Percentiles rank a stretch among this genome's conserved stretches.
Conservation (phyloP, 164 flowering plant species). For the Vitis riparia region DNA sequence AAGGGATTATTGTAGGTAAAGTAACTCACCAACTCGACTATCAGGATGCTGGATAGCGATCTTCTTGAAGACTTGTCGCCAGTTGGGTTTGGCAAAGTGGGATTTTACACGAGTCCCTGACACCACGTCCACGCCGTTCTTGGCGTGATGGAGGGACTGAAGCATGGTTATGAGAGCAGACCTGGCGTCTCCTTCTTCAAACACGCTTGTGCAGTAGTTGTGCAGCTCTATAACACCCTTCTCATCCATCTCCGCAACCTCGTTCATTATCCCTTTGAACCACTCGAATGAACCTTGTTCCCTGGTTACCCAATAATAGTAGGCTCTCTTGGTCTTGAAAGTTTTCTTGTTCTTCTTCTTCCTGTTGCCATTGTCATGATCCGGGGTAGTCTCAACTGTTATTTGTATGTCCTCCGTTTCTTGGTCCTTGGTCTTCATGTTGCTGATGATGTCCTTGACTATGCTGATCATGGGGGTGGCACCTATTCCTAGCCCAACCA, state of each 20-base stretch:
- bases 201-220: constrained; percentile 68
- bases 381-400: constrained; percentile 4
- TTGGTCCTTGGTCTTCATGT: constrained; percentile 54
- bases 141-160: constrained; percentile 58
- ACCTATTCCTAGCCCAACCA: constrained; percentile 90
- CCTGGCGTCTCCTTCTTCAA: constrained; percentile 67
- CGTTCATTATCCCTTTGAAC: constrained; percentile 66
- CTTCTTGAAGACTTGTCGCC: constrained; percentile 58
- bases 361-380: constrained; percentile 3
- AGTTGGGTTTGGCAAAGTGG: constrained; percentile 65
- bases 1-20: background rate
- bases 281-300: constrained; percentile 69
- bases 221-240: constrained; percentile 50
- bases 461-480: constrained; percentile 96
- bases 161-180: constrained; percentile 62
- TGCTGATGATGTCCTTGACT: constrained; percentile 80
- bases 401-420: constrained; percentile 19
- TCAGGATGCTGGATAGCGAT: constrained; percentile 48
- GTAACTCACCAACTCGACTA: constrained; percentile 40
- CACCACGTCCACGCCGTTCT: constrained; percentile 57
- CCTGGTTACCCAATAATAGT: constrained; percentile 63
- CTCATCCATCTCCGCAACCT: constrained; percentile 57
- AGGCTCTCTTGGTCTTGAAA: constrained; percentile 46
- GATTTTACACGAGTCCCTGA: constrained; percentile 62
- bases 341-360: constrained; percentile 12